A percentile compares a stretch with the other conserved stretches of the same genome.
These are phyloP conservation scores for Westerdykella sp. DNA, from an alignment of 2,329 filamentous ascomycete species.

Conservation along the genomic window DNA sequence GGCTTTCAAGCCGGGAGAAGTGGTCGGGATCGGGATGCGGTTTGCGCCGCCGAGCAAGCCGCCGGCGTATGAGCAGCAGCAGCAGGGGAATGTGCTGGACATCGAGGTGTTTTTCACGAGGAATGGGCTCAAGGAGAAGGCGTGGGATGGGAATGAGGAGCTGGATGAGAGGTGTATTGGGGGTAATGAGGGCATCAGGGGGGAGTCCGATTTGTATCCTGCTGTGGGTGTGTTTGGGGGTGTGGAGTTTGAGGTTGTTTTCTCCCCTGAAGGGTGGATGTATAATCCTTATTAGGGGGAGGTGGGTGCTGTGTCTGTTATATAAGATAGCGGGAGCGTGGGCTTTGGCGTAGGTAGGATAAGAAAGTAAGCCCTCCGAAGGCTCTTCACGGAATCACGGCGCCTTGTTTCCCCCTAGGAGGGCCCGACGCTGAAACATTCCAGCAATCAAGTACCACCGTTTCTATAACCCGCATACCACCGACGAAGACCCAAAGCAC, in stretches of 20 bases:
- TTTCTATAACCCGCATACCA: too few relatives aligned
- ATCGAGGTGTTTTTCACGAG: conserved; percentile 65
- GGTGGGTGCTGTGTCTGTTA: too few relatives aligned
- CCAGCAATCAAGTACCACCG: too few relatives aligned
- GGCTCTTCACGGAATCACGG: too few relatives aligned
- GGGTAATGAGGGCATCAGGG: conserved; percentile 59
- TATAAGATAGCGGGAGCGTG: too few relatives aligned
- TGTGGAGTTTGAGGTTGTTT: conserved; percentile 62
- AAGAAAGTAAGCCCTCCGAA: too few relatives aligned
- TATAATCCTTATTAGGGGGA: conserved; percentile 32
- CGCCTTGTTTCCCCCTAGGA: too few relatives aligned
- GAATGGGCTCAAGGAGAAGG: conserved; percentile 53
- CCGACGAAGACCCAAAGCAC: too few relatives aligned
- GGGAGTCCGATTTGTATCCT: conserved; percentile 63
- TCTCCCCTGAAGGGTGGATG: conserved; percentile 55
- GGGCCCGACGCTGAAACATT: too few relatives aligned
- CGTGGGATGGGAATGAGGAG: conserved; percentile 72
- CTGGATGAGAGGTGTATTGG: conserved; percentile 59
- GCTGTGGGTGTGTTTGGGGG: conserved; percentile 65
- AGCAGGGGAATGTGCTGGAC: conserved; percentile 30
- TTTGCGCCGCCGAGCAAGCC: conserved; percentile 42
- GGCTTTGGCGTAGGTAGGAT: too few relatives aligned
- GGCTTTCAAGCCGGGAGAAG: conserved; percentile 59
- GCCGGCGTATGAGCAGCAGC: conserved; percentile 29
- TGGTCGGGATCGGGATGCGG: conserved; percentile 65